Evolutionary conservation across 371 early-diverging fungal genomes (phyloP), one percentile per base, ranked within the genome.

Genomic region (Scutellospora calospora): DNA sequence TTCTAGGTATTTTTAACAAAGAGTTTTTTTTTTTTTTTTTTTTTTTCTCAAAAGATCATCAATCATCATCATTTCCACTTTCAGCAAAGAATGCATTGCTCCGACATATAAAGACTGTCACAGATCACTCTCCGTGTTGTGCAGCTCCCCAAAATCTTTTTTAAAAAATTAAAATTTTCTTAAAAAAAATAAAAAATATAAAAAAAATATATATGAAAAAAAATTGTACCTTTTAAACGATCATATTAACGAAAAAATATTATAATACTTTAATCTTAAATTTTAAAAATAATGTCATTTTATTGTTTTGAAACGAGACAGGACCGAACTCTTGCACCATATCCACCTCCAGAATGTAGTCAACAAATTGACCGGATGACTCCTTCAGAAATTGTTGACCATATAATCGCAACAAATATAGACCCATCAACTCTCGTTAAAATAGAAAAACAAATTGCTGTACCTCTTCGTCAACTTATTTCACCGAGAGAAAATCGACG

Each of bases 291-390:
- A 68, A 68, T 68, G 68, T 68, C 68, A 14, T 68, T 68, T 25
- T 68, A 68, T 45, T 68, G 68, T 6, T 68, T 68, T 25, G 68
- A 68, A 68, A 68, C 68, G 38, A 68, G 68, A 25, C 68, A 68
- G 22, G 68, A 68, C 68, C 45, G 68, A n/a, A 68, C 68, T 0
- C 38, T 68, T 18, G 68, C 41, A 12, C 68, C 68, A 12, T 68
- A 68, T 68, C 68, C 68, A 25, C 68, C 68, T 22, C 68, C 68
- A 41, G 68, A 68, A 35, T 68, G 33, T 41, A 38, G 41, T 25
- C 68, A 68, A 68, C 68, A 68, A 14, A 20, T 68, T 38, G 68
- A 68, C 20, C 35, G 41, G 38, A 68, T 68, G 68, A 41, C 68
- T 9, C 68, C 68, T 14, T 6, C 68, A 41, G 68, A 68, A 41